Percentiles rank a stretch among this genome's conserved stretches.
phyloP scores from a whole-genome alignment of 139 green algal species.

The Chlorella sp. region DNA sequence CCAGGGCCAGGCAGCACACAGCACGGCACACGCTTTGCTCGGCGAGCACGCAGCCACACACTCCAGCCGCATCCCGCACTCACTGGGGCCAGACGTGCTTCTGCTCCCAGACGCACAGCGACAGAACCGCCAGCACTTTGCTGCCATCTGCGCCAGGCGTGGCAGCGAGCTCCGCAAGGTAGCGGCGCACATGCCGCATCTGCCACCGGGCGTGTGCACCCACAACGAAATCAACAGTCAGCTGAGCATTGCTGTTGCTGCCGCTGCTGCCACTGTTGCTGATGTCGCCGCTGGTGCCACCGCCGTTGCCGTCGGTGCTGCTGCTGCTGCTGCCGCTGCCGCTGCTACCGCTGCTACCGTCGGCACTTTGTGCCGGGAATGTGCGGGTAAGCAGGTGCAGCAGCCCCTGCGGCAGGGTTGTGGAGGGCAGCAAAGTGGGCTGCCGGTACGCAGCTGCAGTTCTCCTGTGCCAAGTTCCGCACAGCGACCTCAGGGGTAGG shows the following conservation, averaged over 20 bases:
- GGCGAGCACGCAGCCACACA: background rate
- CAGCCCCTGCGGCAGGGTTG: background rate
- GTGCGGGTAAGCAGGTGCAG: background rate
- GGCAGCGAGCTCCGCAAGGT: background rate
- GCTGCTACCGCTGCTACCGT: background rate
- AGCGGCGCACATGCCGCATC: constrained; percentile 1
- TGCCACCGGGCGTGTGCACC: constrained; percentile 1
- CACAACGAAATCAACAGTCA: constrained; percentile 16
- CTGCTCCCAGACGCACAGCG: constrained; percentile 23
- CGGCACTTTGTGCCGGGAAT: background rate
- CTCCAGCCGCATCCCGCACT: background rate
- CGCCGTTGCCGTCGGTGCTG: background rate
- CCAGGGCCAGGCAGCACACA: no score
- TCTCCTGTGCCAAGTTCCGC: no score
- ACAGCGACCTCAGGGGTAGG: no score
- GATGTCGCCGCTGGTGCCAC: background rate
- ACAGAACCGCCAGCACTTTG: constrained; percentile 1
- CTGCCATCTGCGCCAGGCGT: background rate
- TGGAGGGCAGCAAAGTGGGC: no score
- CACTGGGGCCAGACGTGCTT: background rate
- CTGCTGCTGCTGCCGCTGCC: background rate
- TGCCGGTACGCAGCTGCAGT: no score
- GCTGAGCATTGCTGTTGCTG: background rate
- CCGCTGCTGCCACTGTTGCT: background rate
- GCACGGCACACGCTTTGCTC: background rate